Conservation (phyloP, 257 asterid species). For the Plectranthus barbatus region DNA sequence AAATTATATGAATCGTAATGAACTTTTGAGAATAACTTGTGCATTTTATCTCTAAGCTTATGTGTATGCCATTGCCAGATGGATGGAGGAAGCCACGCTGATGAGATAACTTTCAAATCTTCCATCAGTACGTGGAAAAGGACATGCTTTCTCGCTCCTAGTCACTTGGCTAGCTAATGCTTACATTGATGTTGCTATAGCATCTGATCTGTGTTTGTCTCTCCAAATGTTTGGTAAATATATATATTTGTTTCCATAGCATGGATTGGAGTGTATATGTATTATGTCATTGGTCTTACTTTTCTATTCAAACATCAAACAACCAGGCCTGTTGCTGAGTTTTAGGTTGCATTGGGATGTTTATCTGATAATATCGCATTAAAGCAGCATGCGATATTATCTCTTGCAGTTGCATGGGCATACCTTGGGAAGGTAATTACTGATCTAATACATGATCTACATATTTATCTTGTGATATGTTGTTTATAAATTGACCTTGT, state of each 20-base stretch:
- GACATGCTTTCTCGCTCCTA: constrained; percentile 60
- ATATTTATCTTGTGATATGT: neutral
- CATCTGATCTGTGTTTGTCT: constrained; percentile 53
- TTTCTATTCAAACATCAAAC: constrained; percentile 10
- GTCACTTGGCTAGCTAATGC: constrained; percentile 87
- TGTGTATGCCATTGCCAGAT: constrained; percentile 79
- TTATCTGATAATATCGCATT: constrained; percentile 50
- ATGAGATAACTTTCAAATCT: constrained; percentile 47
- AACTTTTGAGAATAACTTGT: constrained; percentile 13
- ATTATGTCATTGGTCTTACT: constrained; percentile 27
- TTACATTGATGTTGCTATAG: constrained; percentile 49
- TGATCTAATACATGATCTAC: neutral
- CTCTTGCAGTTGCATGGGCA: constrained; percentile 97
- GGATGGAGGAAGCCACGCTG: constrained; percentile 58
- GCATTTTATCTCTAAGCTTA: constrained; percentile 49
- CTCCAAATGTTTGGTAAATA: constrained; percentile 45
- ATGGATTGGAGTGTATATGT: constrained; percentile 12
- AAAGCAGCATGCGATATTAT: constrained; percentile 91
- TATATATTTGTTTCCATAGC: constrained; percentile 14
- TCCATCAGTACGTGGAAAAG: constrained; percentile 72
- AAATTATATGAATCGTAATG: neutral
- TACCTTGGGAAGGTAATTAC: constrained; percentile 77
- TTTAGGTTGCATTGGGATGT: constrained; percentile 94
- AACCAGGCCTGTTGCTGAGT: constrained; percentile 78
- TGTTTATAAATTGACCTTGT: neutral